phyloP scores from a whole-genome alignment of 2,329 filamentous ascomycete species.

The Alternaria rosae region DNA sequence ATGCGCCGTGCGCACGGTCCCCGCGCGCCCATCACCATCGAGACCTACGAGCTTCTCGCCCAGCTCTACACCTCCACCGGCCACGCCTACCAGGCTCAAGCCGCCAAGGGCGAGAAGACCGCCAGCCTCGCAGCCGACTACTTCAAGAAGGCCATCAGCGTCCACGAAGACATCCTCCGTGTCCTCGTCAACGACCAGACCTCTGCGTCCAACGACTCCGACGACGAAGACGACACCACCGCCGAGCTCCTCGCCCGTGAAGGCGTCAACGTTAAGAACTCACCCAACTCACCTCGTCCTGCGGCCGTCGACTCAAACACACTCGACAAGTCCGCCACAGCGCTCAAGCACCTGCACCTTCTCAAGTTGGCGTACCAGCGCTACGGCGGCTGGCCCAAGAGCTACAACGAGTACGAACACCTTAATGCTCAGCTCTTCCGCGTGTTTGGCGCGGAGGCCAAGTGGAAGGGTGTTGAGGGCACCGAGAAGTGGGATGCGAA shows the following conservation, averaged over 20 bases:
- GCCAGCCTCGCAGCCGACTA: slow-evolving; percentile 46
- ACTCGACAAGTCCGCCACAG: slow-evolving; percentile 33
- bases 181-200: slow-evolving; percentile 35
- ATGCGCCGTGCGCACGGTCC: slow-evolving; percentile 61
- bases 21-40: slow-evolving; percentile 56
- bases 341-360: slow-evolving; percentile 48
- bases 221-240: slow-evolving; percentile 47
- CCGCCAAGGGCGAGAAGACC: slow-evolving; percentile 44
- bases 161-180: slow-evolving; percentile 46
- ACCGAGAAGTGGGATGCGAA: slow-evolving; percentile 60
- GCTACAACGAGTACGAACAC: slow-evolving; percentile 57
- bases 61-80: slow-evolving; percentile 57
- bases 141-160: slow-evolving; percentile 48
- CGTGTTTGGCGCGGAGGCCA: slow-evolving; percentile 44
- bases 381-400: slow-evolving; percentile 56
- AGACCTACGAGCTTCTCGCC: slow-evolving; percentile 60
- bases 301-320: slow-evolving; percentile 1
- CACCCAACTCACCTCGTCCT: not conserved
- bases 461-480: slow-evolving; percentile 54
- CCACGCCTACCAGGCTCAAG: slow-evolving; percentile 49
- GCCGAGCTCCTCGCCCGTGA: slow-evolving; percentile 48
- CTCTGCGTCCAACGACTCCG: slow-evolving; percentile 29
- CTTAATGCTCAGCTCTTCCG: slow-evolving; percentile 56
- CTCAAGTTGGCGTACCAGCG: slow-evolving; percentile 53
- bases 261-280: slow-evolving; percentile 39